A percentile compares a stretch with the other conserved stretches of the same genome.
These are phyloP conservation scores for Aspergillus fijiensis DNA, from an alignment of 2,329 filamentous ascomycete species.

Conservation along the genomic window DNA sequence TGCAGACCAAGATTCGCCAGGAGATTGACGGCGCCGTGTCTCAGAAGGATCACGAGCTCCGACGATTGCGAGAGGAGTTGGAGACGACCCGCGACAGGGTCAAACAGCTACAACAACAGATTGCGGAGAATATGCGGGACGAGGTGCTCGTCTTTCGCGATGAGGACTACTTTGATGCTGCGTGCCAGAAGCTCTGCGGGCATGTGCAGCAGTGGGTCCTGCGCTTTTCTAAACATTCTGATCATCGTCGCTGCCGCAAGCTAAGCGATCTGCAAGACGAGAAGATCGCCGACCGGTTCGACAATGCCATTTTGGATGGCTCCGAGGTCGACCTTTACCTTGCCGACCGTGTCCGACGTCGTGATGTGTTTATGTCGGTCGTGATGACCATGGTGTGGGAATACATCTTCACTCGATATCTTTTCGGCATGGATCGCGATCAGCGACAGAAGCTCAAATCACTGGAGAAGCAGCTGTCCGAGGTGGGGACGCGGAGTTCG, in stretches of 20 bases:
- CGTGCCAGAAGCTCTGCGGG: constrained; percentile 91
- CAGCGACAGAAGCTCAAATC: constrained; percentile 97
- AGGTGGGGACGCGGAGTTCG: constrained; percentile 83
- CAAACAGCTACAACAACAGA: constrained; percentile 59
- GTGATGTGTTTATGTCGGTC: constrained; percentile 97
- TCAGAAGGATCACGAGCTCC: constrained; percentile 82
- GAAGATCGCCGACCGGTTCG: constrained; percentile 88
- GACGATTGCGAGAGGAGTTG: constrained; percentile 73
- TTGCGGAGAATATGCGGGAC: constrained; percentile 59
- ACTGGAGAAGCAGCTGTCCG: constrained; percentile 84
- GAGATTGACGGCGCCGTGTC: constrained; percentile 66
- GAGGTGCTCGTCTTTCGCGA: constrained; percentile 78
- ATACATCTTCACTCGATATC: constrained; percentile 94
- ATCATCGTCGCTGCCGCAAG: constrained; percentile 80
- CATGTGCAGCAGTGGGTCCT: constrained; percentile 98
- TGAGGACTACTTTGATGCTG: constrained; percentile 92
- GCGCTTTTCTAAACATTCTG: constrained; percentile 96
- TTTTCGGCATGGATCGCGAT: constrained; percentile 98
- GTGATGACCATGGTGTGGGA: constrained; percentile 99
- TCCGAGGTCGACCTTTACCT: constrained; percentile 89
- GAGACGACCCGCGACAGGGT: constrained; percentile 66
- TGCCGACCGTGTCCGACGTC: constrained; percentile 78
- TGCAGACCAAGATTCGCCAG: constrained; percentile 61
- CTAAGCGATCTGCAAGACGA: constrained; percentile 85
- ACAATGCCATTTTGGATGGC: constrained; percentile 91